phyloP scores from a whole-genome alignment of 164 flowering plant genomes.

The Kalanchoe fedtschenkoi region DNA sequence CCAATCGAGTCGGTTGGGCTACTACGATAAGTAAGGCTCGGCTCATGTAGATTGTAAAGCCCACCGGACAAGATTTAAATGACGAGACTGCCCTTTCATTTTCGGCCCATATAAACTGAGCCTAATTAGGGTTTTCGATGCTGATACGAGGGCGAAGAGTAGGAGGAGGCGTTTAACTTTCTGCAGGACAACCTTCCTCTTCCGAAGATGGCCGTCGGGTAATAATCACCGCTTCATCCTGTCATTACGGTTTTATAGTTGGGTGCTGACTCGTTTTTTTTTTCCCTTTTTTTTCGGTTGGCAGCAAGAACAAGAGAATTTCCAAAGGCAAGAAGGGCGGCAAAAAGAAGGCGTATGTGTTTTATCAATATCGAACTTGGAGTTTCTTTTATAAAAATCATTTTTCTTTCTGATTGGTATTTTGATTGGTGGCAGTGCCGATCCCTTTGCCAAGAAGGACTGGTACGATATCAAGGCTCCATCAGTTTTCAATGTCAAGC shows the following conservation, averaged over 20 bases:
- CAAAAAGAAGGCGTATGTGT: constrained; percentile 85
- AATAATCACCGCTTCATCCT: constrained; percentile 2
- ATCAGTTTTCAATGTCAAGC: constrained; percentile 36
- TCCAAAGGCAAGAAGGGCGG: constrained; percentile 95
- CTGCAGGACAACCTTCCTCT: no score
- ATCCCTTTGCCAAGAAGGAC: constrained; percentile 86
- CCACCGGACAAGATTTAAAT: no score
- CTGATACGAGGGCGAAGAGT: no score
- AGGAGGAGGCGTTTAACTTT: no score
- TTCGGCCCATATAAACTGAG: no score
- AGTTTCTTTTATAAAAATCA: background rate
- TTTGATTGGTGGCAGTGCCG: constrained; percentile 27
- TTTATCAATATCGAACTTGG: background rate
- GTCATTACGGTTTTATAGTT: background rate
- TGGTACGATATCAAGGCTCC: constrained; percentile 94
- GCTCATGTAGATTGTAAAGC: no score
- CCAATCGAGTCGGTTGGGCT: no score
- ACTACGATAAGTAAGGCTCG: no score
- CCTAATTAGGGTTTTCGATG: no score
- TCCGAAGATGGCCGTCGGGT: constrained; percentile 39
- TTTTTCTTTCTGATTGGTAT: background rate
- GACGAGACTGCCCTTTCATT: no score
- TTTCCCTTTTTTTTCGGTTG: background rate
- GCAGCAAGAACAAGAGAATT: constrained; percentile 92
- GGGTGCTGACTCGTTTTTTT: background rate